Evolutionary conservation across 352 stramenopile species (phyloP).

Genomic region (Bremia lactucae): DNA sequence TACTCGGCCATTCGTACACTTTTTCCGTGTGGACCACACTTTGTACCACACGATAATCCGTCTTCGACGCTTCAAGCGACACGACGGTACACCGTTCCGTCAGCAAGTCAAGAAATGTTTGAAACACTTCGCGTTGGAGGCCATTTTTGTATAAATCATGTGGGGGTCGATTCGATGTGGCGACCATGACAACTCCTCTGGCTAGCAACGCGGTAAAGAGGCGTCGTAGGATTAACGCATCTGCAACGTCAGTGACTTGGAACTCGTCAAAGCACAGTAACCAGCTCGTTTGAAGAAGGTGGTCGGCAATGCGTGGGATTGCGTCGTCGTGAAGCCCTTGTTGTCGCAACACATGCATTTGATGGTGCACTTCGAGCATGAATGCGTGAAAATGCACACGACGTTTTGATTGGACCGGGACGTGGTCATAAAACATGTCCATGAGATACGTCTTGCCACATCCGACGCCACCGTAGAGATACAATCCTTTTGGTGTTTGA

Average conservation of each 20-base stretch:
- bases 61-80: slow-evolving; percentile 61
- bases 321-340: slow-evolving; percentile 66
- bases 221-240: slow-evolving; percentile 91
- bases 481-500: slow-evolving; percentile 86
- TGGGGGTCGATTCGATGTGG: slow-evolving; percentile 92
- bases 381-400: slow-evolving; percentile 98
- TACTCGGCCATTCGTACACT: slow-evolving; percentile 58
- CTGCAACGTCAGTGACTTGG: slow-evolving; percentile 94
- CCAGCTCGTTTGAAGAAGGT: slow-evolving; percentile 80
- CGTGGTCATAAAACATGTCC: slow-evolving; percentile 91
- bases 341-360: slow-evolving; percentile 91
- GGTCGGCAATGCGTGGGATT: slow-evolving; percentile 75
- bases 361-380: slow-evolving; percentile 93
- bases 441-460: slow-evolving; percentile 96
- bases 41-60: slow-evolving; percentile 77
- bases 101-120: slow-evolving; percentile 93
- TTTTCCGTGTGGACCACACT: slow-evolving; percentile 47
- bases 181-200: slow-evolving; percentile 90
- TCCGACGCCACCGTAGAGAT: slow-evolving; percentile 93
- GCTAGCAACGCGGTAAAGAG: slow-evolving; percentile 89
- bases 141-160: slow-evolving; percentile 94
- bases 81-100: slow-evolving; percentile 79
- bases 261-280: slow-evolving; percentile 98
- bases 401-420: slow-evolving; percentile 67
- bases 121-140: slow-evolving; percentile 92